These are phyloP conservation scores for Suhomyces choctaworum DNA, from an alignment of 1,139 yeast genomes.

Conservation along the genomic window DNA sequence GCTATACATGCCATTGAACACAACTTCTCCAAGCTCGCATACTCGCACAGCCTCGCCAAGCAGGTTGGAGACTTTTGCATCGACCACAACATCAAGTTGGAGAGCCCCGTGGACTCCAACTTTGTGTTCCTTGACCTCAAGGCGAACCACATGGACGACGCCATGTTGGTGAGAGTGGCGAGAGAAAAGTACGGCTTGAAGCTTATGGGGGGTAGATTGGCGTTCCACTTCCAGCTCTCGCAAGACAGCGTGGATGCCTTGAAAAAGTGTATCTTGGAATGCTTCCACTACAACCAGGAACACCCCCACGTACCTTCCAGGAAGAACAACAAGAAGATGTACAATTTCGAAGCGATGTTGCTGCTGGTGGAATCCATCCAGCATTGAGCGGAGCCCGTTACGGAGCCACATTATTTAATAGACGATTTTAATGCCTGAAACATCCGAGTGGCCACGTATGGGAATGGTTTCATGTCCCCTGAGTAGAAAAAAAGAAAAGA, in stretches of 20 bases:
- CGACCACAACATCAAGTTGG: conserved; percentile 42
- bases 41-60: conserved; percentile 67
- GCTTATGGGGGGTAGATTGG: conserved; percentile 73
- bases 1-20: conserved; percentile 44
- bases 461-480: too few species aligned
- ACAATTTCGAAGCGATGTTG: conserved; percentile 29
- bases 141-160: conserved; percentile 43
- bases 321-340: conserved; percentile 33
- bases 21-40: conserved; percentile 37
- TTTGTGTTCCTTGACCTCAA: conserved; percentile 44
- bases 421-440: too few species aligned
- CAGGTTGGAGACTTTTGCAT: conserved; percentile 64
- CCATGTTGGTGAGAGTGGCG: conserved; percentile 56
- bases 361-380: too few species aligned
- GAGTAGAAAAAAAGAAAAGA: too few species aligned
- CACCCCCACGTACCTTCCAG: conserved; percentile 27
- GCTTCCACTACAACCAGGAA: conserved; percentile 44
- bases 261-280: conserved; percentile 59
- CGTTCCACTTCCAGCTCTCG: conserved; percentile 81
- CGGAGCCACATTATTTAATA: too few species aligned
- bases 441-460: too few species aligned
- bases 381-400: too few species aligned
- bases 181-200: conserved; percentile 58
- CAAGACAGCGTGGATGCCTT: conserved; percentile 65
- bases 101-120: conserved; percentile 43